Evolutionary conservation across 2,329 filamentous ascomycete species (phyloP).

Genomic region (Chrysosporium keratinophilum): DNA sequence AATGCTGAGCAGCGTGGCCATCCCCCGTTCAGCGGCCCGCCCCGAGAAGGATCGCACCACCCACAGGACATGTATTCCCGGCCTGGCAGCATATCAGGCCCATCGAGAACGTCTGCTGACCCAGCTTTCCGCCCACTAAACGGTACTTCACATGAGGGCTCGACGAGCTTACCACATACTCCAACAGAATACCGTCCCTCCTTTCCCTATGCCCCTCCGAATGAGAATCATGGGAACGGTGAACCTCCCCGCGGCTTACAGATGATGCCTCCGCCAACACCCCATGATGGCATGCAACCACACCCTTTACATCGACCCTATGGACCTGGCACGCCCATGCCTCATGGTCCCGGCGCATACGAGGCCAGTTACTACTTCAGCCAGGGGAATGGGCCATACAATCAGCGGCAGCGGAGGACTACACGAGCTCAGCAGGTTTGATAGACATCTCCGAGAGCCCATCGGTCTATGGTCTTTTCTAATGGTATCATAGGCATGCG

Average conservation of each 20-base stretch:
- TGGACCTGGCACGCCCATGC: conserved; percentile 15
- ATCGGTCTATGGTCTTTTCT: conserved; percentile 10
- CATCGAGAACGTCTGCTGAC: conserved; percentile 2
- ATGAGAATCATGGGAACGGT: conserved; percentile 23
- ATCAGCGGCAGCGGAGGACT: conserved; percentile 30
- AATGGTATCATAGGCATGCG: conserved; percentile 59
- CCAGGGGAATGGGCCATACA: conserved; percentile 21
- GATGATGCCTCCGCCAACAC: conserved; percentile 22
- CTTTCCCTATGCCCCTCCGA: conserved; percentile 10
- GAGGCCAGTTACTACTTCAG: conserved; percentile 26
- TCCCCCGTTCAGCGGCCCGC: conserved; percentile 23
- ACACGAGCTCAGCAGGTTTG: conserved; percentile 34
- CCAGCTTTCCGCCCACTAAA: conserved; percentile 7
- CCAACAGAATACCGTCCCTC: conserved; percentile 7
- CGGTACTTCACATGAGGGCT: conserved; percentile 3
- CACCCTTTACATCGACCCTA: conserved; percentile 15
- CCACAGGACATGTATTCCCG: conserved; percentile 19
- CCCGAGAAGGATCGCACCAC: conserved; percentile 20
- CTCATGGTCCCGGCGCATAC: conserved; percentile 25
- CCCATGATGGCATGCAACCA: conserved; percentile 13
- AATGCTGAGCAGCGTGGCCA: conserved; percentile 12
- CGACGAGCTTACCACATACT: background rate
- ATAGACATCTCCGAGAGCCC: conserved; percentile 8
- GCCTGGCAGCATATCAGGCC: conserved; percentile 1
- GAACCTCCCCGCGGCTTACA: conserved; percentile 24